Conservation (phyloP, 1,139 yeast genomes). For the Debaryomyces robertsiae region DNA sequence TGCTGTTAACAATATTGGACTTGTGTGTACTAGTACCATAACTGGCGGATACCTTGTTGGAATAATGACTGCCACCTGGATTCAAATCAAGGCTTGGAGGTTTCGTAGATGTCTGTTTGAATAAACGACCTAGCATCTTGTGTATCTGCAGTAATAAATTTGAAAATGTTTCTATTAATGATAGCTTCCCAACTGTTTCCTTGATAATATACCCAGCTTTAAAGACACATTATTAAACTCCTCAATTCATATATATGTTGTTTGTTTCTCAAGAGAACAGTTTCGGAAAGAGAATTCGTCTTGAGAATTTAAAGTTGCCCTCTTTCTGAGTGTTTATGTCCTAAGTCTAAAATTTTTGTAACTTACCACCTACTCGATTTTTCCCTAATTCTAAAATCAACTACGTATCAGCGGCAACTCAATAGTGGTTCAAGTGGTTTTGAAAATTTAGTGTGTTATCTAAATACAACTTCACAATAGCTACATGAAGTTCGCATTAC, state of each 20-base stretch:
- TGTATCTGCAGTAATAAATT: not conserved
- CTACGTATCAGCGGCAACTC: too few species aligned
- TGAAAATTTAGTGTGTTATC: too few species aligned
- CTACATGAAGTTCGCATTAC: too few species aligned
- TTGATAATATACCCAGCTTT: constrained; percentile 2
- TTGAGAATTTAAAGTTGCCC: too few species aligned
- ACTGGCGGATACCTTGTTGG: not conserved
- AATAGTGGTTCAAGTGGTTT: too few species aligned
- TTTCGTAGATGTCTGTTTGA: constrained; percentile 21
- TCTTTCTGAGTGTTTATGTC: too few species aligned
- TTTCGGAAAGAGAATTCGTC: too few species aligned
- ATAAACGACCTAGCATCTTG: constrained; percentile 33
- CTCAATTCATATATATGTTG: constrained; percentile 3
- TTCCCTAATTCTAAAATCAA: too few species aligned
- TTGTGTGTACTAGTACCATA: constrained; percentile 1
- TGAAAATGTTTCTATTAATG: not conserved
- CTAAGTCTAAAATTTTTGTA: too few species aligned
- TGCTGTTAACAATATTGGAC: constrained; percentile 12
- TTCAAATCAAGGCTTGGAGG: not conserved
- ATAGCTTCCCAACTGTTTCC: not conserved
- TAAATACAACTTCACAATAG: too few species aligned
- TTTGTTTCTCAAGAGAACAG: too few species aligned
- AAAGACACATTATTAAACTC: constrained; percentile 4
- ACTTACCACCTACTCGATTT: too few species aligned
- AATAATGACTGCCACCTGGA: not conserved